Base-by-base conservation (phyloP, 371 early-diverging fungal genomes). In the Apophysomyces variabilis region DNA sequence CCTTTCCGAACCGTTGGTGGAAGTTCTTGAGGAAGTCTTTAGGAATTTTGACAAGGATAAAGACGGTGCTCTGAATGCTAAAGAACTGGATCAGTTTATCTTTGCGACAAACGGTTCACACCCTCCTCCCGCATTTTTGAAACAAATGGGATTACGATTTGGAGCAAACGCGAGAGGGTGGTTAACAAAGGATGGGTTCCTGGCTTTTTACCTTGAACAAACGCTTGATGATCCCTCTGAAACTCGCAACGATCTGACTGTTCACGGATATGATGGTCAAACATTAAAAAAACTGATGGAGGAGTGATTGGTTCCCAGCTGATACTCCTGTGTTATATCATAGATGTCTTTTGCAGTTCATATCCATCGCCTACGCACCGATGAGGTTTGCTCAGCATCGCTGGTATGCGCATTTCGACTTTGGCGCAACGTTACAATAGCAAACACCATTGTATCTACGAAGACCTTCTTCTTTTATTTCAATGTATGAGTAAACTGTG, bases 201-300 rank as follows among this genome's bases (percentile, higher is more conserved):
- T 84, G 78, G 84, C 81, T 57, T 87, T 87, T 64, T 87, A 85
- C 67, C 70, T 85, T 61, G 86, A 87, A 54, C 87, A 87, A 67
- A 85, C 87, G 0, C 64, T 87, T 35, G 87, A 79, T 60, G 87
- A 87, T 58, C 82, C 82, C 4, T 74, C 79, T n/a, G 87, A 87
- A 68, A 87, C 87, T 1, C 73, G 83, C 59, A 80, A 80, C 14
- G 87, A 87, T 65, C 72, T 87, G 45, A 71, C 71, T 56, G 84
- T 79, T 45, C 87, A 87, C 67, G 86, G 86, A 21, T 87, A 80
- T 64, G 84, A 87, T 67, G 78, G 80, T 2, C 70, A 70, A 41
- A 69, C 70, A 41, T 58, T 80, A 32, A 64, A 65, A 45, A 75
- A 75, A 62, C 56, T 64, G 60, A 69, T 67, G 69, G 71, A 68